Evolutionary conservation across 306 rosid genomes (phyloP).

Genomic region (Fragaria ananassa): DNA sequence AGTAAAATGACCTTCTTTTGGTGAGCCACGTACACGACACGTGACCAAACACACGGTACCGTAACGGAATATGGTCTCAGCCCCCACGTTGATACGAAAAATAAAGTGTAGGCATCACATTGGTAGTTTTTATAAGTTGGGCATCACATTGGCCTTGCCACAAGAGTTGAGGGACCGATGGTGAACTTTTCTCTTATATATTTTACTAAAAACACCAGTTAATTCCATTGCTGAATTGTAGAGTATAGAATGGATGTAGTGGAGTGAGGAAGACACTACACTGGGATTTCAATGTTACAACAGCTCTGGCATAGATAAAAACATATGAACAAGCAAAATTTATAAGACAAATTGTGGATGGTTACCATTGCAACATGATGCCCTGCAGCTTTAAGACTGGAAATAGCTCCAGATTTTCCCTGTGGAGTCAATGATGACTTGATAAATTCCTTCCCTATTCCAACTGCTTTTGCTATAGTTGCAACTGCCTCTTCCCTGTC

Average conservation of each 20-base stretch:
- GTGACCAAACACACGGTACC: too few species aligned
- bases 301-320: slow-evolving; percentile 17
- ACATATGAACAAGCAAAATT: slow-evolving; percentile 14
- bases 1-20: too few species aligned
- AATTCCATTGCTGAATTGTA: background rate
- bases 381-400: slow-evolving; percentile 76
- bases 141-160: too few species aligned
- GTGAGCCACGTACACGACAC: too few species aligned
- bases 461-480: slow-evolving; percentile 76
- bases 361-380: slow-evolving; percentile 92
- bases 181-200: too few species aligned
- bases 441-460: slow-evolving; percentile 58
- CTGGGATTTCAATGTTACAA: background rate
- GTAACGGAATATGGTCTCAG: too few species aligned
- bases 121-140: too few species aligned
- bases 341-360: slow-evolving; percentile 17
- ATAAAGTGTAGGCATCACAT: too few species aligned
- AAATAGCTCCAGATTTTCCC: slow-evolving; percentile 70
- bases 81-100: too few species aligned
- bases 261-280: background rate
- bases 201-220: background rate
- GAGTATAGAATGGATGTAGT: background rate
- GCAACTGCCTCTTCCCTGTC: slow-evolving; percentile 99
- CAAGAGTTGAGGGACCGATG: too few species aligned
- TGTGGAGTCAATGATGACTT: slow-evolving; percentile 83